Base-by-base conservation (phyloP, 441 rosid species). In the Brassica hybrid region DNA sequence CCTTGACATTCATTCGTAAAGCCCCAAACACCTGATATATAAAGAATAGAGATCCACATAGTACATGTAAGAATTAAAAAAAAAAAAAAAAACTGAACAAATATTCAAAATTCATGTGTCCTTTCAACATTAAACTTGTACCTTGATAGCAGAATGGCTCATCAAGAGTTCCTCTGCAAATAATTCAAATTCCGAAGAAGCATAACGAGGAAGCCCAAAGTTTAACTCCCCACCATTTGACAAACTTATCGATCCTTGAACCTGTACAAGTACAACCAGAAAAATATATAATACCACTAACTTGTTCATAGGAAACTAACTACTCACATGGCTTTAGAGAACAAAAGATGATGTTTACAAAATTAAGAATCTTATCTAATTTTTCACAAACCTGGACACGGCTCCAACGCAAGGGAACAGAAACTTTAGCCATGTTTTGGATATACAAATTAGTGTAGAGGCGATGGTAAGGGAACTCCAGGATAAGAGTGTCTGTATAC, bases 331-430 rank as follows among this genome's bases (percentile, higher is more conserved):
- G 50, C 14, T 43, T 43, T 0, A 4, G 50, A 11, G 50, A 43
- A 1, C 68, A 61, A 54, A 14, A 34, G 43, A 62, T 32, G 59
- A 65, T 23, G 32, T 12, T 45, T 45, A 58, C 14, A 1, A 59
- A 6, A 11, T 63, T 4, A 69, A 80, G 64, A 70, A 70, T 36
- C 32, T 21, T 14, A 45, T 65, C 69, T 66, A 75, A 16, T 45
- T 32, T 21, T 45, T 71, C n/a, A 80, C 83, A 66, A 75, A 94
- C 99, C 99, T 96, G 99, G 69, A 96, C 99, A 79, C 99, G 98
- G 72, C 98, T 89, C 99, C 99, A 96, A 61, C 92, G 90, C 88
- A 96, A 80, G 54, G 98, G 98, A 82, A 96, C 97, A 73, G 90
- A 80, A 61, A 98, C 99, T 83, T 94, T 91, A 4, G 98, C 98